A percentile compares a stretch with the other conserved stretches of the same genome.
These are phyloP conservation scores for Scheffersomyces stambukii DNA, from an alignment of 1,139 yeast genomes.

Conservation along the genomic window DNA sequence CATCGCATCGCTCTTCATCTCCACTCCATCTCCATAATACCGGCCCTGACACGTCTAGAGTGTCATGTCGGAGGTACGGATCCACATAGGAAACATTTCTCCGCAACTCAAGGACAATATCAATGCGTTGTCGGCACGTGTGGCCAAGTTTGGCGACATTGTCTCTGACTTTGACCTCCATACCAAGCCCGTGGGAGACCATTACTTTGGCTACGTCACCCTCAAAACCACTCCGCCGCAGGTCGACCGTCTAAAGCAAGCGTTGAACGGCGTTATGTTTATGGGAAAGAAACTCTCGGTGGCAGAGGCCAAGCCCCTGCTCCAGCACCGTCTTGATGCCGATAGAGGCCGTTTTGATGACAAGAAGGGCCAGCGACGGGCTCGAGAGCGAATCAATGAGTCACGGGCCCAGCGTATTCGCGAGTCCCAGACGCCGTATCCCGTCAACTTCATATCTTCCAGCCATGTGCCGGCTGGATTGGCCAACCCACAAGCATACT, in stretches of 20 bases:
- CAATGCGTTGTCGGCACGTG: slow-evolving; percentile 40
- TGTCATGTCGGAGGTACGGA: slow-evolving; percentile 20
- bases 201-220: slow-evolving; percentile 64
- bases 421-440: slow-evolving; percentile 33
- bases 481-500: slow-evolving; percentile 16
- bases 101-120: slow-evolving; percentile 42
- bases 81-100: slow-evolving; percentile 72
- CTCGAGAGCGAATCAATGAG: slow-evolving; percentile 31
- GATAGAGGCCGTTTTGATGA: slow-evolving; percentile 37
- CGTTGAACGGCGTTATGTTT: slow-evolving; percentile 66
- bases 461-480: slow-evolving; percentile 9
- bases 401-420: slow-evolving; percentile 41
- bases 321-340: slow-evolving; percentile 36
- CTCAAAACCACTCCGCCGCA: slow-evolving; percentile 46
- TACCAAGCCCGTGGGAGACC: slow-evolving; percentile 45
- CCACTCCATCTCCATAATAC: no score
- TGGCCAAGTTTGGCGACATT: slow-evolving; percentile 56
- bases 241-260: slow-evolving; percentile 44
- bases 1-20: no score
- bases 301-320: slow-evolving; percentile 39
- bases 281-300: slow-evolving; percentile 68
- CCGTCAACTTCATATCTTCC: slow-evolving; percentile 20
- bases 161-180: slow-evolving; percentile 42
- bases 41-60: no score
- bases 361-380: slow-evolving; percentile 24